Evolutionary conservation across 148 eudicot species (phyloP), one percentile per base, ranked within the genome.

Genomic region (Arctostaphylos glauca): DNA sequence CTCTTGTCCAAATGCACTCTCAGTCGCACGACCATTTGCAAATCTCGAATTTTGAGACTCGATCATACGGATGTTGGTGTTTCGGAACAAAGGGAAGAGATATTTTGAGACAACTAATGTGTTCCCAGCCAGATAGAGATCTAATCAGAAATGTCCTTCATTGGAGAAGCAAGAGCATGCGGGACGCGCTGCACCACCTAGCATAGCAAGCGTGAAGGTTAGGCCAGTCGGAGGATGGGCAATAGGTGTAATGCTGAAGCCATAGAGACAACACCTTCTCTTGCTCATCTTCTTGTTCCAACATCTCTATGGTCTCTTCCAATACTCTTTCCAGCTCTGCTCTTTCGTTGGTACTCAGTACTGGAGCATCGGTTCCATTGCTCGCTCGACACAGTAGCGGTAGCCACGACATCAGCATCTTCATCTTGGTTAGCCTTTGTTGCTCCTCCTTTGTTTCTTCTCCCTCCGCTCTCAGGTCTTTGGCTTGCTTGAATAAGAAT

Each of bases 181-280:
- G 92, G 5, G 95, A 91, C 4, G 85, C 68, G 13, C 49, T 76
- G 87, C 89, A 93, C 98, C 98, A 95, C 12, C 90, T 83, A 16
- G 84, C n/a, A 74, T 92, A 95, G 85, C 90, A 91, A 7, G 78
- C 83, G 41, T 85, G 86, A 54, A 93, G 94, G 82, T 95, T 93
- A n/a, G 98, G 98, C 98, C 98, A 94, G 77, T 93, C 98, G 9
- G 98, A 92, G 83, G 92, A 85, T 18, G 93, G 87, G 75, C 92
- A 91, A 14, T 81, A 81, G 43, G 93, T 89, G 89, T 89, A 93
- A 74, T 95, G 97, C 58, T 95, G 95, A 44, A 95, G 87, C 98
- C 98, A 95, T 25, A 91, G 79, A 56, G 95, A 92, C 76, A 95
- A 81, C 16, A 95, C 91, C 77, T 86, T 86, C 80, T 93, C 98